Conservation (phyloP, 306 rosid genomes). For the Prunus fruticosa region DNA sequence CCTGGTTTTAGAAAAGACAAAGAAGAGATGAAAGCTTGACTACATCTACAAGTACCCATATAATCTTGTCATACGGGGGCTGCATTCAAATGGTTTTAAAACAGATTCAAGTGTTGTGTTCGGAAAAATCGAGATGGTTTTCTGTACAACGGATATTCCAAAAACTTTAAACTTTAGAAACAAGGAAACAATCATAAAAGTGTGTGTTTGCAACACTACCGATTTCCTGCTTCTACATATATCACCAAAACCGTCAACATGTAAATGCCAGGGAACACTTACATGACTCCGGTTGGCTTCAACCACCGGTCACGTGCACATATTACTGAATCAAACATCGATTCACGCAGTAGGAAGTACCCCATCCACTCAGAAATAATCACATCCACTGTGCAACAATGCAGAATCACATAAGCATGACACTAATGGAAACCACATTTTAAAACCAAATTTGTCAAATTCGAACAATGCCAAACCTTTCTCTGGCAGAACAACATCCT, state of each 20-base stretch:
- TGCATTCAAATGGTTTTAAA: background rate
- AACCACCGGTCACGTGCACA: conserved; percentile 99
- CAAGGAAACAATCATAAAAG: background rate
- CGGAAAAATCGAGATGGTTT: background rate
- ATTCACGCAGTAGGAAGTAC: conserved; percentile 93
- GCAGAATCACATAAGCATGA: background rate
- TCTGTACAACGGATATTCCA: background rate
- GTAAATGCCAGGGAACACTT: conserved; percentile 31
- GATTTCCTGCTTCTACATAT: background rate
- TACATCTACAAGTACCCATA: background rate
- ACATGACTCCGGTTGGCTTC: conserved; percentile 95
- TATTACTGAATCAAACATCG: conserved; percentile 98
- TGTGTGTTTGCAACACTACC: background rate
- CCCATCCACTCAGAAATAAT: conserved; percentile 99
- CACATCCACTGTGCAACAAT: conserved; percentile 67
- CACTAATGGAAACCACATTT: background rate
- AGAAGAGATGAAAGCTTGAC: background rate
- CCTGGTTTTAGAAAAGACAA: background rate
- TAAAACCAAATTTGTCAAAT: background rate
- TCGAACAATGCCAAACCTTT: conserved; percentile 52
- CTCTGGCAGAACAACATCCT: conserved; percentile 86
- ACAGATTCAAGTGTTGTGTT: background rate
- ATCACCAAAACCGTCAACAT: conserved; percentile 4
- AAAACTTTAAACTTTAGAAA: background rate
- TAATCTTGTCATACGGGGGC: background rate